Evolutionary conservation across 805 yeast species (phyloP).

Genomic region (Priceomyces haplophilus): DNA sequence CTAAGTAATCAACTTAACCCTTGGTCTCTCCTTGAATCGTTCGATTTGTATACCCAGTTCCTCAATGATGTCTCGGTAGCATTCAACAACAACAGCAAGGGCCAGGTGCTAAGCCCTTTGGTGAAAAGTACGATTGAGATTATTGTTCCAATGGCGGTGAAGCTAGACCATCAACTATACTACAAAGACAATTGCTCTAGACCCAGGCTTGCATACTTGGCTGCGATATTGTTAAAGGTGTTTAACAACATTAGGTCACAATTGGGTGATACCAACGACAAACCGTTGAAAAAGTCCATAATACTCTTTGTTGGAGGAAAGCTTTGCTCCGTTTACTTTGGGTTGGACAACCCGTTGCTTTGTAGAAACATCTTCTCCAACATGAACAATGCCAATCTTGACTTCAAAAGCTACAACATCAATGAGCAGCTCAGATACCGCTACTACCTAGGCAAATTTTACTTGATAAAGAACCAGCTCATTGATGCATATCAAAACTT

Average conservation of each 20-base stretch:
- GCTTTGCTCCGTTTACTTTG: conserved; percentile 56
- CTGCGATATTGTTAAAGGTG: conserved; percentile 52
- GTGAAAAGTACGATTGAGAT: conserved; percentile 35
- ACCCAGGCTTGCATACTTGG: conserved; percentile 48
- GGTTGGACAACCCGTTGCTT: conserved; percentile 51
- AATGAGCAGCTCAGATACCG: conserved; percentile 52
- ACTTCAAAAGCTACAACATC: conserved; percentile 36
- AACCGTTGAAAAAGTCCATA: conserved; percentile 44
- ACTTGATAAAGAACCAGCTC: conserved; percentile 51
- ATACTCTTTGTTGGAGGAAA: conserved; percentile 52
- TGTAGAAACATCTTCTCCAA: conserved; percentile 63
- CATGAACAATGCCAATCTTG: conserved; percentile 50
- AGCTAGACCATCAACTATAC: conserved; percentile 40
- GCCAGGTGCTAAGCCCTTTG: conserved; percentile 33
- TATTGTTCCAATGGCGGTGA: conserved; percentile 45
- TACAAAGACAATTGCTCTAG: conserved; percentile 37
- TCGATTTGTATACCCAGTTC: conserved; percentile 50
- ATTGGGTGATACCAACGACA: conserved; percentile 34
- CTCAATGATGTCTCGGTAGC: conserved; percentile 48
- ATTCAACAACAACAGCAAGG: conserved; percentile 43
- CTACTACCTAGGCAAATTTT: conserved; percentile 52
- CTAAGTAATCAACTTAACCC: conserved; percentile 54
- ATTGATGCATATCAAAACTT: conserved; percentile 49
- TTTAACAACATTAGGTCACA: conserved; percentile 61
- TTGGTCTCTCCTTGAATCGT: conserved; percentile 48